Percentiles rank a stretch among this genome's conserved stretches.
phyloP scores from a whole-genome alignment of 1,284 basidiomycete species.

The Rhodotorula sp. region DNA sequence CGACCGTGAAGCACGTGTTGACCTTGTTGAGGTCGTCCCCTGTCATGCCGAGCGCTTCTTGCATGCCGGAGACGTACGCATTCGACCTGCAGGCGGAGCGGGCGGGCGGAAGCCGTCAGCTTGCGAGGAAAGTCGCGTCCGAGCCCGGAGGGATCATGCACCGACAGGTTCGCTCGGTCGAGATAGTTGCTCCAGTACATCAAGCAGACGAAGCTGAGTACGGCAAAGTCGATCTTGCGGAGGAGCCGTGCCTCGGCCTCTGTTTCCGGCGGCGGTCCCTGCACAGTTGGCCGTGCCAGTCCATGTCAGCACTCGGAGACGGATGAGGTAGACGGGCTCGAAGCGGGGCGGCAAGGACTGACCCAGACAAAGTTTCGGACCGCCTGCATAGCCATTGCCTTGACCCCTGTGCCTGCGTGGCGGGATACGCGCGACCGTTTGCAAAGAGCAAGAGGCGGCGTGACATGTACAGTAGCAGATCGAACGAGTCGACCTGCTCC shows the following conservation, averaged over 20 bases:
- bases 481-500: no score
- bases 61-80: conserved; percentile 73
- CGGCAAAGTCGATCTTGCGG: conserved; percentile 17
- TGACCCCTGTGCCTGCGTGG: no score
- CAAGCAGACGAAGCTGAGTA: conserved; percentile 12
- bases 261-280: conserved; percentile 10
- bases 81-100: background rate
- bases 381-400: background rate
- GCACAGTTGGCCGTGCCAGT: background rate
- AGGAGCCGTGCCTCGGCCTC: conserved; percentile 8
- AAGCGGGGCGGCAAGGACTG: background rate
- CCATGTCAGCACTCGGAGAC: background rate
- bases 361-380: conserved; percentile 5
- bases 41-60: conserved; percentile 67
- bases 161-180: conserved; percentile 19
- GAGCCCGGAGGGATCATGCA: background rate
- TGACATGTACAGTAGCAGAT: no score
- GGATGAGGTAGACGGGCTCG: background rate
- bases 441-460: no score
- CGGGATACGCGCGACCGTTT: no score
- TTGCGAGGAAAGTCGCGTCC: background rate
- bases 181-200: conserved; percentile 30
- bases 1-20: conserved; percentile 52
- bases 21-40: conserved; percentile 65
- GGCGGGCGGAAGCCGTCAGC: background rate